phyloP scores from a whole-genome alignment of 768 basidiomycete species.

The Coprinopsis marcescibilis region DNA sequence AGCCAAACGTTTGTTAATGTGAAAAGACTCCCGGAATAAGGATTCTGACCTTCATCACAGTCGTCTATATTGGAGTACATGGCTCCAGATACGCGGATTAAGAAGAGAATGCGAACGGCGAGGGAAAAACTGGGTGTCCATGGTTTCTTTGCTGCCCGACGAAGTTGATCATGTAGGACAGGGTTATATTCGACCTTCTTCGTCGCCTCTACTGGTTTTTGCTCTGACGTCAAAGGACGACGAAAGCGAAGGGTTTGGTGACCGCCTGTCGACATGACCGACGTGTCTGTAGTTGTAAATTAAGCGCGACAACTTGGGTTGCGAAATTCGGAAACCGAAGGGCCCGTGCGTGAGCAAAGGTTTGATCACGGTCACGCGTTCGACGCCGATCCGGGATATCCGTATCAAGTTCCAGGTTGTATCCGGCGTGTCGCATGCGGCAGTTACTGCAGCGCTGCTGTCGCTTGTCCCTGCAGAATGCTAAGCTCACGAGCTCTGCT shows the following conservation, averaged over 20 bases:
- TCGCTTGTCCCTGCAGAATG: no score
- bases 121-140: constrained; percentile 82
- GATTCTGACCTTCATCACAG: constrained; percentile 83
- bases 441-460: no score
- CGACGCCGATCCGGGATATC: no score
- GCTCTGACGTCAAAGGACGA: constrained; percentile 31
- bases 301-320: no score
- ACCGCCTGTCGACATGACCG: background rate
- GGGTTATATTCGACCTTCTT: constrained; percentile 40
- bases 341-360: no score
- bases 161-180: constrained; percentile 75
- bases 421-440: no score
- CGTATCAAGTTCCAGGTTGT: no score
- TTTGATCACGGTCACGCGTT: no score
- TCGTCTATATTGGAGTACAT: constrained; percentile 96
- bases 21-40: no score
- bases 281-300: no score
- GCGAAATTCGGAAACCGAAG: no score
- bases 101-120: constrained; percentile 77
- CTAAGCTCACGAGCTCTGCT: background rate
- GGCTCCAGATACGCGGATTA: constrained; percentile 75
- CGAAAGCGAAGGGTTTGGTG: constrained; percentile 45
- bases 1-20: no score
- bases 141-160: constrained; percentile 69
- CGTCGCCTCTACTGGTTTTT: constrained; percentile 26